Percentiles rank a stretch among this genome's conserved stretches.
Conservation (phyloP, 495 filamentous ascomycete species). For the Annulohypoxylon maeteangense region DNA sequence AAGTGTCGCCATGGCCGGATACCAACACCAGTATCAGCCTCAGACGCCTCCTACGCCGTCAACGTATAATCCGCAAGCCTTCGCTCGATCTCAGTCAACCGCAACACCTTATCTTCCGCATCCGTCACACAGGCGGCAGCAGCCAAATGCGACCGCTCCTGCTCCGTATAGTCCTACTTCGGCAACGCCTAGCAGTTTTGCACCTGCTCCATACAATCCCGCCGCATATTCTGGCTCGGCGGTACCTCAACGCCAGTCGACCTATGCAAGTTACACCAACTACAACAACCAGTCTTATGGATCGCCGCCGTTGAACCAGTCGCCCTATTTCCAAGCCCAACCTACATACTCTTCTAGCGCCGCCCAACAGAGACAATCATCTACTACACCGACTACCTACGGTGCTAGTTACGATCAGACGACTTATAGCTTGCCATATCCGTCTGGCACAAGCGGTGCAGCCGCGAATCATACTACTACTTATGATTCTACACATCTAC, state of each 20-base stretch:
- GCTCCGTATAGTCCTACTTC: constrained; percentile 42
- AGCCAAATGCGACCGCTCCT: constrained; percentile 20
- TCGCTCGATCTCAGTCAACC: constrained; percentile 70
- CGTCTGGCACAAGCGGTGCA: constrained; percentile 16
- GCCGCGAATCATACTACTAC: constrained; percentile 27
- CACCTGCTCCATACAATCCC: constrained; percentile 61
- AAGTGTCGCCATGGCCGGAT: constrained; percentile 62
- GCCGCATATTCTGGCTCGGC: constrained; percentile 58
- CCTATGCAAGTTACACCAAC: constrained; percentile 55
- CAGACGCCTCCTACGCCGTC: constrained; percentile 63
- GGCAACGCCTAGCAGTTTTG: constrained; percentile 36
- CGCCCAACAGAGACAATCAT: constrained; percentile 45
- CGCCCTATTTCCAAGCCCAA: constrained; percentile 52
- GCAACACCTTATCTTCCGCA: constrained; percentile 58
- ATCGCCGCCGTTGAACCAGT: constrained; percentile 47
- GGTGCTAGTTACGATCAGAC: constrained; percentile 49
- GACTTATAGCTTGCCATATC: constrained; percentile 50
- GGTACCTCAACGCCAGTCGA: constrained; percentile 57
- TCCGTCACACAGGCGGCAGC: constrained; percentile 48
- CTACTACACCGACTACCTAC: constrained; percentile 48
- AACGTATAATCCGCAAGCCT: constrained; percentile 87
- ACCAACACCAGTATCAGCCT: constrained; percentile 70
- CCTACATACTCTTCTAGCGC: constrained; percentile 45
- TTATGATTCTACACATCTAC: constrained; percentile 40
- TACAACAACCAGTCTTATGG: constrained; percentile 53